Evolutionary conservation across 306 rosid species (phyloP).

Genomic region (Vachellia pachyceras): DNA sequence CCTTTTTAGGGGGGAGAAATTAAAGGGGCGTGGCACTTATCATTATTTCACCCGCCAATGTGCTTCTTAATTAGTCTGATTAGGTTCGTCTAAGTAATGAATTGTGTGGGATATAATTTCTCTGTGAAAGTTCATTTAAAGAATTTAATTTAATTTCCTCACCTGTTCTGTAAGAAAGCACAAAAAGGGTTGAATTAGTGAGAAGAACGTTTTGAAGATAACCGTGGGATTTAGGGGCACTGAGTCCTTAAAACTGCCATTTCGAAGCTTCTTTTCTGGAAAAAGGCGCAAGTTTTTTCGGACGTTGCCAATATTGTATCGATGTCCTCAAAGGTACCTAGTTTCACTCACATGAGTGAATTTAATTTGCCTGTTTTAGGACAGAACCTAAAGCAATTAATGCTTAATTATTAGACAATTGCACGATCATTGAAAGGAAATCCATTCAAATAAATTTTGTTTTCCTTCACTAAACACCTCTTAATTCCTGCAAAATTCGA

Average conservation of each 20-base stretch:
- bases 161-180: neutral
- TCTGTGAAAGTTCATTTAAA: neutral
- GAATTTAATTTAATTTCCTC: neutral
- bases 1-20: neutral
- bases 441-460: neutral
- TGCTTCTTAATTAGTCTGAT: neutral
- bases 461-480: neutral
- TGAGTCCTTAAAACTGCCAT: constrained; percentile 2
- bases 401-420: neutral
- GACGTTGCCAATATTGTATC: neutral
- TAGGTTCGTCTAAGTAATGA: neutral
- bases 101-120: neutral
- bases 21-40: neutral
- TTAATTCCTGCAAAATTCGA: no score
- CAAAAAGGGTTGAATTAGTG: neutral
- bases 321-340: neutral
- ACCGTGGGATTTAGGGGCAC: neutral
- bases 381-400: neutral
- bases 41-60: neutral
- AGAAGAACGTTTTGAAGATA: neutral
- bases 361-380: neutral
- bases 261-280: neutral
- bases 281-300: neutral
- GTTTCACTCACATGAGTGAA: neutral
- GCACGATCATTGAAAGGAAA: constrained; percentile 4